phyloP scores from a whole-genome alignment of 768 basidiomycete genomes.

The Russula foetens region DNA sequence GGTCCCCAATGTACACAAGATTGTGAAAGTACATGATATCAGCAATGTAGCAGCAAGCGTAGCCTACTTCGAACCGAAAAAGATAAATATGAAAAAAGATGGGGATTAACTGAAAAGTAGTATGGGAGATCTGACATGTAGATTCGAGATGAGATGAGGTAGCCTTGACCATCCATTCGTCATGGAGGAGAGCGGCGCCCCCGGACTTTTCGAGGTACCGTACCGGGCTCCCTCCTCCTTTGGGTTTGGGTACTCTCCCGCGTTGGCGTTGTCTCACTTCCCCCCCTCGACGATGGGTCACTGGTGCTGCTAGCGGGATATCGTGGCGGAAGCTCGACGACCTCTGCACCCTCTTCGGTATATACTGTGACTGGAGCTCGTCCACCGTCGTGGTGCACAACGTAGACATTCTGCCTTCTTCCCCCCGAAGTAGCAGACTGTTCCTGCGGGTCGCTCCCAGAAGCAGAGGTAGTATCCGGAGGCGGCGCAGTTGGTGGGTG shows the following conservation, averaged over 20 bases:
- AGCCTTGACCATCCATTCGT: neutral
- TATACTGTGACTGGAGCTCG: conserved; percentile 50
- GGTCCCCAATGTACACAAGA: neutral
- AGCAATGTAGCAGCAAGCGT: too few species aligned
- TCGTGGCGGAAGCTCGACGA: conserved; percentile 52
- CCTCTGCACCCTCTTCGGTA: conserved; percentile 44
- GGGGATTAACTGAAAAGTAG: neutral
- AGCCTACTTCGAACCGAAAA: neutral
- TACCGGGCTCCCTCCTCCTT: neutral
- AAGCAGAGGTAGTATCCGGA: conserved; percentile 2
- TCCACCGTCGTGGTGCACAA: conserved; percentile 55
- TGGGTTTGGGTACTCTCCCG: too few species aligned
- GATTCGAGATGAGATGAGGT: neutral
- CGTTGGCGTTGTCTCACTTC: neutral
- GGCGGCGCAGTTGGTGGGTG: neutral
- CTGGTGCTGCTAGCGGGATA: conserved; percentile 27
- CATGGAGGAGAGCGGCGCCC: neutral
- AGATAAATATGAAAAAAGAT: neutral
- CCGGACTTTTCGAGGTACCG: conserved; percentile 6
- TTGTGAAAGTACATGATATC: neutral
- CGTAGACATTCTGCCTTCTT: conserved; percentile 36
- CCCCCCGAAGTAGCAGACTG: neutral
- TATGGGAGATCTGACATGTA: neutral
- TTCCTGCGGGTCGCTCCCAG: conserved; percentile 4
- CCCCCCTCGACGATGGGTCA: neutral